Base-by-base conservation (phyloP, 2,329 filamentous ascomycete genomes). In the Pseudogymnoascus sp. region DNA sequence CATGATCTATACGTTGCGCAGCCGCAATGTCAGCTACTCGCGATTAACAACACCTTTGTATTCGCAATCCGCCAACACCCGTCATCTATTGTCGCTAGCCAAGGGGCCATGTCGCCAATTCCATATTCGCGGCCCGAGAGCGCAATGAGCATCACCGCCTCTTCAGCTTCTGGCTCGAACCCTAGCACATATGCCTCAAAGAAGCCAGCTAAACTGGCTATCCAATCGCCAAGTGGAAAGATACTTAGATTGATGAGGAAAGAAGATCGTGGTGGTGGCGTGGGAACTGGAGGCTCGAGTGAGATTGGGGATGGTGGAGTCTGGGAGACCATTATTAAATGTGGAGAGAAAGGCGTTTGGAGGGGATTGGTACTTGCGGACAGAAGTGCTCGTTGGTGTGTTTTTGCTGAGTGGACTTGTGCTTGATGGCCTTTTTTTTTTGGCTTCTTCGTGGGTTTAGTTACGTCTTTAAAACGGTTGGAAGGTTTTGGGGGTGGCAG, bases 1-100 rank as follows among this genome's bases (percentile, higher is more conserved):
- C 92, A 99, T 74, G 94, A 99, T 72, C 86, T 99, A 63, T 99
- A 99, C 74, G 90, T 99, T 65, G 90, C 92, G 47, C 94, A 97
- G 71, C 94, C 95, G 1, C 95, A 99, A 74, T 99, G 94, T 73
- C 83, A 88, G 66, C 85, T 87, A 26, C 79, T 99, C 29, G 92
- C 91, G 1, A 80, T 96, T 61, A 97, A 97, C 78, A 97, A 99
- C 72, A 99, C 94, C 0, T 99, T 97, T 71, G 93, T 99, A 29
- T 99, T 99, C 74, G 89, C 89, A 60, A 89, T 99, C 64, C 89
- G 94, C 50, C 94, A 99, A 71, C 92, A 99, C 71, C 90, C 92
- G 0, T 88, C 90, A 0, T 82, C 81, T 1, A 75, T 82, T 0
- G 74, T 75, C 1, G 50, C 75, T 58, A 68, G 72, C 15, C 62